Evolutionary conservation across 257 asterid species (phyloP).

Genomic region (Solanum virginianum): DNA sequence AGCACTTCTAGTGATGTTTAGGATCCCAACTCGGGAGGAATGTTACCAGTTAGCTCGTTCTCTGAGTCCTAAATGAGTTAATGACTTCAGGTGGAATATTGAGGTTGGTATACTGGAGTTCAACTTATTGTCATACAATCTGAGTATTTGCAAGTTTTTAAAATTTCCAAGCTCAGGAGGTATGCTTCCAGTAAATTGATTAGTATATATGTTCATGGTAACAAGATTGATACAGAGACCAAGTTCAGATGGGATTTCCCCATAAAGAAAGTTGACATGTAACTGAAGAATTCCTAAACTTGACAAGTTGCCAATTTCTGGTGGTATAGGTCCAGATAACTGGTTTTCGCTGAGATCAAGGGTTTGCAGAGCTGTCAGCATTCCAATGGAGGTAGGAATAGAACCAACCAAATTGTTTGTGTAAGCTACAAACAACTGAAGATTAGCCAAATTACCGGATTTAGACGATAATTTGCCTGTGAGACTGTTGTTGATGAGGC

Average conservation of each 20-base stretch:
- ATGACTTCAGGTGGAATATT: conserved; percentile 32
- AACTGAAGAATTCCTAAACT: conserved; percentile 38
- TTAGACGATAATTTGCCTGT: conserved; percentile 44
- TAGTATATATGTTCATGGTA: conserved; percentile 27
- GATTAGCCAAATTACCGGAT: conserved; percentile 43
- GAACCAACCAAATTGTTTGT: conserved; percentile 37
- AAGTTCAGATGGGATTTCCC: conserved; percentile 54
- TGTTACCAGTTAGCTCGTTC: conserved; percentile 36
- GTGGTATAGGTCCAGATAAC: conserved; percentile 56
- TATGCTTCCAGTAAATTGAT: conserved; percentile 44
- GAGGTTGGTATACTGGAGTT: conserved; percentile 56
- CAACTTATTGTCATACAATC: conserved; percentile 37
- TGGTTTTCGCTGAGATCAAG: conserved; percentile 49
- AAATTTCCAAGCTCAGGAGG: conserved; percentile 56
- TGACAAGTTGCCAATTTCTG: conserved; percentile 40
- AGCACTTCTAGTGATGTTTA: conserved; percentile 44
- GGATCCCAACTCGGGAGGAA: conserved; percentile 35
- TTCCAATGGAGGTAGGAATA: conserved; percentile 56
- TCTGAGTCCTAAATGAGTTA: conserved; percentile 39
- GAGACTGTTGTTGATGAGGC: conserved; percentile 44
- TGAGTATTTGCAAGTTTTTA: conserved; percentile 21
- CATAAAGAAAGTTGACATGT: conserved; percentile 36
- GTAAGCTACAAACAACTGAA: conserved; percentile 41
- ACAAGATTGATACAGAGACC: conserved; percentile 34
- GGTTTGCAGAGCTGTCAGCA: conserved; percentile 24